Percentiles rank a stretch among this genome's conserved stretches.
These are phyloP conservation scores for Debaryomyces singareniensis DNA, from an alignment of 1,139 yeast genomes.

Conservation along the genomic window DNA sequence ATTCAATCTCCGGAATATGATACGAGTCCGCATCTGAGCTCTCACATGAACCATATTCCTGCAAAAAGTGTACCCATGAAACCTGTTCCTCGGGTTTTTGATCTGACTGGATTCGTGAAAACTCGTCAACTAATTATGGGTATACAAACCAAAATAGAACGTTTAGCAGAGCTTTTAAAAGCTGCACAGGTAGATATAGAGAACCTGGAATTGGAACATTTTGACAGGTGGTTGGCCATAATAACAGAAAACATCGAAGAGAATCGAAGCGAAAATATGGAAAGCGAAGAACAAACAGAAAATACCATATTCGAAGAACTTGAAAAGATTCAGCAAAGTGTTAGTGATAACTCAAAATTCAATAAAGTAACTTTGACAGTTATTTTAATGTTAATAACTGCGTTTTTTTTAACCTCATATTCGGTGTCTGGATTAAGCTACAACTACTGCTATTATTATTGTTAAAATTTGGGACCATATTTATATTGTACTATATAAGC, in stretches of 20 bases:
- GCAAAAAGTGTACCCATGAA: not conserved
- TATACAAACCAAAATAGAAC: not conserved
- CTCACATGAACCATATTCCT: not conserved
- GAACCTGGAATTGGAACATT: not conserved
- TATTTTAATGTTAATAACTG: no score
- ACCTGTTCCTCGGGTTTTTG: no score
- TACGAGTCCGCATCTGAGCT: not conserved
- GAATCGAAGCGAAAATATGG: not conserved
- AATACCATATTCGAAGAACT: conserved; percentile 6
- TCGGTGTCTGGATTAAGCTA: conserved; percentile 24
- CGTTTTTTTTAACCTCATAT: conserved; percentile 16
- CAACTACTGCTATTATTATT: conserved; percentile 33
- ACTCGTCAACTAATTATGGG: not conserved
- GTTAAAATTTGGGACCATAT: conserved; percentile 13
- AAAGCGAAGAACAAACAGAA: conserved; percentile 5
- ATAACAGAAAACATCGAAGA: not conserved
- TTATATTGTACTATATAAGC: conserved; percentile 2
- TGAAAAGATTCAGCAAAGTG: conserved; percentile 3
- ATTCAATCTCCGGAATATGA: not conserved
- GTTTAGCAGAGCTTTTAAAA: not conserved
- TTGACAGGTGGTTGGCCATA: not conserved
- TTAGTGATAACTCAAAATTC: conserved; percentile 1
- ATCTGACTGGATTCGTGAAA: no score
- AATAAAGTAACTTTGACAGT: conserved; percentile 6
- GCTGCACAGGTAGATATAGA: not conserved